Evolutionary conservation across 176 grass and related monocot species (phyloP).

Genomic region (Alopecurus myosuroides): DNA sequence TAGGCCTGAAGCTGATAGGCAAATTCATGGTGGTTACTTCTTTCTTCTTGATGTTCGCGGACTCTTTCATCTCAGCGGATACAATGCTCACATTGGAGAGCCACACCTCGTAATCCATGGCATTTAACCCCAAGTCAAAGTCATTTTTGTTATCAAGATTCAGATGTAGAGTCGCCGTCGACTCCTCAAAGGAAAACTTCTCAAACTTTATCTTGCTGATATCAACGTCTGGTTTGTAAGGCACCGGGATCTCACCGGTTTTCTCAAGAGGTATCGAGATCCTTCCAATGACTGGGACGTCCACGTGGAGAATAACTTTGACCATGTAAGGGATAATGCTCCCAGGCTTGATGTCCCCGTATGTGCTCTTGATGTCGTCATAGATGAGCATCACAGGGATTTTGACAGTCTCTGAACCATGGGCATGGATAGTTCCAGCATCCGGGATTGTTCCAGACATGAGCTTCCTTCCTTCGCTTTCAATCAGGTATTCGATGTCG

Average conservation of each 20-base stretch:
- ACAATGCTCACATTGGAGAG: conserved; percentile 65
- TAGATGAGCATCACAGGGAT: conserved; percentile 52
- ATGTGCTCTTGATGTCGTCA: conserved; percentile 61
- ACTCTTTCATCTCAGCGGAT: conserved; percentile 57
- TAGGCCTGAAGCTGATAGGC: conserved; percentile 77
- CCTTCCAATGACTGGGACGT: conserved; percentile 70
- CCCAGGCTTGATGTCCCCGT: conserved; percentile 70
- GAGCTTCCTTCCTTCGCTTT: conserved; percentile 62
- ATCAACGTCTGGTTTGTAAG: conserved; percentile 72
- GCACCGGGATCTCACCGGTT: conserved; percentile 76
- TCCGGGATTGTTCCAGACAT: conserved; percentile 69
- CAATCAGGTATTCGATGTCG: conserved; percentile 58
- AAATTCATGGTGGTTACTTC: conserved; percentile 70
- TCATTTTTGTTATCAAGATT: conserved; percentile 94
- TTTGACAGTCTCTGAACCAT: conserved; percentile 58
- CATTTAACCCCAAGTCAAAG: conserved; percentile 74
- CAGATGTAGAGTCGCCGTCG: conserved; percentile 57
- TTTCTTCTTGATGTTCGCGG: conserved; percentile 58
- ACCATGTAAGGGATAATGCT: conserved; percentile 84
- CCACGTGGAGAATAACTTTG: conserved; percentile 60
- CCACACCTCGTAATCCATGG: conserved; percentile 82
- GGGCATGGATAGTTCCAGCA: conserved; percentile 66
- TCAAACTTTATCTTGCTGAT: conserved; percentile 74
- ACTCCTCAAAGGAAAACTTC: conserved; percentile 73
- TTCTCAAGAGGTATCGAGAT: conserved; percentile 82